Base-by-base conservation (phyloP, 805 yeast genomes). In the Saturnispora besseyi region DNA sequence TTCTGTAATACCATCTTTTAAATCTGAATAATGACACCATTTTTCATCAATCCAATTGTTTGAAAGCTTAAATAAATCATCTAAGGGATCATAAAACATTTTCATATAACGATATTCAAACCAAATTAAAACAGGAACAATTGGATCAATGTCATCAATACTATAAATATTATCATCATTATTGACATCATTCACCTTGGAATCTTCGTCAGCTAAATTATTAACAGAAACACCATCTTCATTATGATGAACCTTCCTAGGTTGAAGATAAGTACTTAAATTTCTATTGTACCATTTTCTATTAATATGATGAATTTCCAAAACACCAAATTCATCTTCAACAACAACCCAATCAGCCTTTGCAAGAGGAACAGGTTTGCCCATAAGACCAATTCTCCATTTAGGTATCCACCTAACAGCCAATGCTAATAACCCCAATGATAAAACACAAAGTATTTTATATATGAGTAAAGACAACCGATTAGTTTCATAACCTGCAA, bases 241-340 rank as follows among this genome's bases (percentile, higher is more conserved):
- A 11, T 38, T 44, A 10, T 50, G 53, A 21, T 56, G 54, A 2
- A 49, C 49, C 15, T 26, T 55, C 21, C 51, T 56, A 4, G 69
- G 64, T 21, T 48, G 49, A 57, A 91, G 74, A 28, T 87, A 78
- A 0, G 85, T 77, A 1, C 95, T 84, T 32, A 91, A 60, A 10
- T 87, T 74, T 57, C 86, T 79, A 58, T 84, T 82, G 60, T 83
- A 87, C 71, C 86, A 75, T 41, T 68, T 66, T 55, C 83, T 76
- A 1, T 69, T 59, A 12, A 93, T 79, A 2, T 68, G 63, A 4
- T 79, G 74, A 18, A 83, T 75, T 34, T 77, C 73, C 53, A 93
- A 73, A 58, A 88, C 96, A 18, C 97, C 98, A 72, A 79, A 84
- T 63, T 90, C 97, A 57, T 88, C 95, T 67, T 93, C 99, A 24